phyloP scores from a whole-genome alignment of 2,329 filamentous ascomycete genomes.

The Nigrospora oryzae region DNA sequence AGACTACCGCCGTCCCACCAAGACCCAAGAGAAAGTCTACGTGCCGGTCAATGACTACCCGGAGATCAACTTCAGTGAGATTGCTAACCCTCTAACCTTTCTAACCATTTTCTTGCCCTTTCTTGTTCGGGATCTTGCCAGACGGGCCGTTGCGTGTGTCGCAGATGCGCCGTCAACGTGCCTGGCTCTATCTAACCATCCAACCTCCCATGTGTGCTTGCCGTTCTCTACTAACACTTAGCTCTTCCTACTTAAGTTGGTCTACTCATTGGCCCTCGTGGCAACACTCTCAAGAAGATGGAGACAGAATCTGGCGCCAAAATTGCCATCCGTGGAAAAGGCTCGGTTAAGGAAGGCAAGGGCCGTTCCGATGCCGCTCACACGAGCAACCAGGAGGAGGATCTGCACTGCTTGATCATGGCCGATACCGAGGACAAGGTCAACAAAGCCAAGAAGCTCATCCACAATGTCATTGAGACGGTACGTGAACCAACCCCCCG shows the following conservation, averaged over 20 bases:
- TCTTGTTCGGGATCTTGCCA: conserved; percentile 35
- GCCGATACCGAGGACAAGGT: conserved; percentile 99
- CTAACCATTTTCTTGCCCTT: conserved; percentile 47
- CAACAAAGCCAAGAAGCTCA: conserved; percentile 96
- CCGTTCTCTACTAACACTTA: conserved; percentile 73
- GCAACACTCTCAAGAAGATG: conserved; percentile 99
- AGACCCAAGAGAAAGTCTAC: conserved; percentile 99
- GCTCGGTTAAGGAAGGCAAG: conserved; percentile 99
- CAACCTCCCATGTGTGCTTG: conserved; percentile 24
- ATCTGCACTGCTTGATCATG: conserved; percentile 98
- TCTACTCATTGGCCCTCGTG: conserved; percentile 99
- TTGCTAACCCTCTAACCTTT: conserved; percentile 95
- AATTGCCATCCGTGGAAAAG: conserved; percentile 98
- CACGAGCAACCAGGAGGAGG: conserved; percentile 99
- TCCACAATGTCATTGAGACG: conserved; percentile 98
- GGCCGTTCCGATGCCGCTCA: conserved; percentile 97
- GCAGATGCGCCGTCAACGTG: conserved; percentile 14
- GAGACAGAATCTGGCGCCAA: conserved; percentile 95
- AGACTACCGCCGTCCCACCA: conserved; percentile 97
- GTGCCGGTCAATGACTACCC: conserved; percentile 99
- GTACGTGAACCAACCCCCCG: conserved; percentile 46
- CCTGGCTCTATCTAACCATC: conserved; percentile 25
- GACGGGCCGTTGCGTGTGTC: conserved; percentile 28
- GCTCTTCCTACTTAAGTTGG: conserved; percentile 88
- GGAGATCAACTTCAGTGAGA: conserved; percentile 99